Base-by-base conservation (phyloP, 1,284 basidiomycete genomes). In the Meripilus lineatus region DNA sequence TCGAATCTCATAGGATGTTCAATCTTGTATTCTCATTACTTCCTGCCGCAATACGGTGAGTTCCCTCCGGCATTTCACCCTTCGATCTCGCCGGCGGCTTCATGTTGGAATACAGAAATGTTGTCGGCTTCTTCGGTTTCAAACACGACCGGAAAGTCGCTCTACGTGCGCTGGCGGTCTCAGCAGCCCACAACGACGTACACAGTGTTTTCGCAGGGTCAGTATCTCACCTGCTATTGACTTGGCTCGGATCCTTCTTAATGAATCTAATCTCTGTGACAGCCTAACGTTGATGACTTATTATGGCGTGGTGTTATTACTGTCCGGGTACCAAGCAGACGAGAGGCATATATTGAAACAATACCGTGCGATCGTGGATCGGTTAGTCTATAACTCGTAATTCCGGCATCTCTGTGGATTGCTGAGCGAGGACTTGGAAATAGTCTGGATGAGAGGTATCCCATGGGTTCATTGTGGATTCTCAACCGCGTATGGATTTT, bases 201-300 rank as follows among this genome's bases (percentile, higher is more conserved):
- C 86, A 89, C 63, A 66, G 77, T 8, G 75, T 84, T 10, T 89
- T 89, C 58, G 74, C 86, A 32, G 83, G 84, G 81, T 84, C 49
- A 33, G 73, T 47, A 5, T 24, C n/a, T 2, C 22, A 10, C 36
- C 18, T 7, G 21, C n/a, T 20, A 10, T 32, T 30, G 1, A 38
- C 32, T 14, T 42, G 25, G 23, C n/a, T n/a, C n/a, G n/a, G 5
- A 10, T 35, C n/a, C 30, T 21, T 18, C 26, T 21, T 24, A 32
- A 10, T 25, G 14, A 23, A 18, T 26, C 23, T 33, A 7, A 6
- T 23, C 15, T 23, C 5, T n/a, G 15, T 38, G 20, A 7, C 33
- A 83, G 84, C n/a, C 66, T 89, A n/a, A 74, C 83, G 0, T 63
- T 89, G 7, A 88, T 89, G 83, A 83, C 84, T 4, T 89, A 88